Base-by-base conservation (phyloP, 1,284 basidiomycete genomes). In the Melanopsichium pennsylvanicum region DNA sequence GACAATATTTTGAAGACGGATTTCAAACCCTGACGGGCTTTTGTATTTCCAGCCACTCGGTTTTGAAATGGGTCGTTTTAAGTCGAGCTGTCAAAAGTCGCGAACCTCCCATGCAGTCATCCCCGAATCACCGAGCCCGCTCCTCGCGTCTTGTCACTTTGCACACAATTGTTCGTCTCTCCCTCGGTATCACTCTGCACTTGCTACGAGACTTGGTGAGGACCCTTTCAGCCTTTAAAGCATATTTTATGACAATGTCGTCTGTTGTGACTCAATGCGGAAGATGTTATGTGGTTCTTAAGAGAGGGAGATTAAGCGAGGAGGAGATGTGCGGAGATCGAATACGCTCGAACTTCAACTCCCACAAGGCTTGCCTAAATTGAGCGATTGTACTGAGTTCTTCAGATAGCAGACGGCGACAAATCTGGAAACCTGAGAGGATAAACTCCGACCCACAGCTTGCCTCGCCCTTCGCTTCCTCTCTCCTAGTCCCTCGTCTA, bases 31-130 rank as follows among this genome's bases (percentile, higher is more conserved):
- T 25, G 29, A 22, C 29, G 32, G 16, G 9, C 29, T 13, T 33
- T 37, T 37, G 19, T 32, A 37, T 32, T 48, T 9, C 7, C n/a
- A 48, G 25, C 18, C 12, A 15, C 48, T 27, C 16, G 38, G 15
- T 26, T 13, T n/a, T 25, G 10, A 41, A 36, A 12, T 5, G 25
- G 15, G 6, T 11, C 12, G n/a, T 5, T 35, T 35, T 7, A 34
- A 42, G 22, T 55, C 16, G 21, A 55, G 52, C 52, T 55, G 52
- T 55, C 52, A 55, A 55, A 35, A 46, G 27, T 11, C 19, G 47
- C 47, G 12, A 39, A 39, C 15, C 32, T 11, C 27, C 22, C 32
- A 45, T 46, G 52, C 52, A 45, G 19, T 29, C 16, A 38, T 52
- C 29, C n/a, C 49, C 49, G 41, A 44, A 16, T 32, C 52, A 26